phyloP scores from a whole-genome alignment of 768 basidiomycete species.

The Suillus plorans region DNA sequence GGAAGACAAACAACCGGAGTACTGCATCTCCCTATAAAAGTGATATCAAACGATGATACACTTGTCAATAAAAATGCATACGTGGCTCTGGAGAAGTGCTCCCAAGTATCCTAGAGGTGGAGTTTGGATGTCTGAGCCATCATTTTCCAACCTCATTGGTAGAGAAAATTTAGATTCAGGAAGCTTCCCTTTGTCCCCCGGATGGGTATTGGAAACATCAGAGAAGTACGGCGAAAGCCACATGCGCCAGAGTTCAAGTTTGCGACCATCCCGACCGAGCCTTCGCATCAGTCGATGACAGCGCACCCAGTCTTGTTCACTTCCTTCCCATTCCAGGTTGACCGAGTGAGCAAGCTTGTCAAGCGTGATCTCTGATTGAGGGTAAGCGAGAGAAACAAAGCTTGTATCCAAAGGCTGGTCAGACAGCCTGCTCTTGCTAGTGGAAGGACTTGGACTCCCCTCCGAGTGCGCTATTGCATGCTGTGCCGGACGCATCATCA shows the following conservation, averaged over 20 bases:
- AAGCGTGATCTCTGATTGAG: constrained; percentile 21
- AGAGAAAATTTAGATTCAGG: constrained; percentile 39
- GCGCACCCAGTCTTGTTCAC: constrained; percentile 60
- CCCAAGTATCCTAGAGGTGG: constrained; percentile 45
- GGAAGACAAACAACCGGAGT: constrained; percentile 63
- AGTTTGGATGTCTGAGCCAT: constrained; percentile 3
- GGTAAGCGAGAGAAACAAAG: constrained; percentile 30
- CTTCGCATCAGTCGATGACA: constrained; percentile 52
- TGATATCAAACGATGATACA: constrained; percentile 12
- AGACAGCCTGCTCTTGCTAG: constrained; percentile 13
- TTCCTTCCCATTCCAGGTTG: constrained; percentile 55
- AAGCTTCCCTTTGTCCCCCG: constrained; percentile 42
- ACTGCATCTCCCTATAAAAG: constrained; percentile 51
- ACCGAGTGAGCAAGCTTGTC: constrained; percentile 18
- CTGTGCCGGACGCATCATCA: constrained; percentile 73
- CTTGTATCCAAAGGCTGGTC: constrained; percentile 20
- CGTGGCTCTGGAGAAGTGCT: constrained; percentile 56
- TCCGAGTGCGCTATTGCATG: constrained; percentile 10
- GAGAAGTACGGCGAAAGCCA: constrained; percentile 56
- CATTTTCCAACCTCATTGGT: constrained; percentile 10
- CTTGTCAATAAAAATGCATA: constrained; percentile 35
- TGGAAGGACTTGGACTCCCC: constrained; percentile 8
- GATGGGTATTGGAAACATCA: constrained; percentile 8
- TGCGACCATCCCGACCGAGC: constrained; percentile 66
- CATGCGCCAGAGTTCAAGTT: constrained; percentile 70